A percentile compares a stretch with the other conserved stretches of the same genome.
Conservation (phyloP, 139 green algal species). For the Closterium sp. region DNA sequence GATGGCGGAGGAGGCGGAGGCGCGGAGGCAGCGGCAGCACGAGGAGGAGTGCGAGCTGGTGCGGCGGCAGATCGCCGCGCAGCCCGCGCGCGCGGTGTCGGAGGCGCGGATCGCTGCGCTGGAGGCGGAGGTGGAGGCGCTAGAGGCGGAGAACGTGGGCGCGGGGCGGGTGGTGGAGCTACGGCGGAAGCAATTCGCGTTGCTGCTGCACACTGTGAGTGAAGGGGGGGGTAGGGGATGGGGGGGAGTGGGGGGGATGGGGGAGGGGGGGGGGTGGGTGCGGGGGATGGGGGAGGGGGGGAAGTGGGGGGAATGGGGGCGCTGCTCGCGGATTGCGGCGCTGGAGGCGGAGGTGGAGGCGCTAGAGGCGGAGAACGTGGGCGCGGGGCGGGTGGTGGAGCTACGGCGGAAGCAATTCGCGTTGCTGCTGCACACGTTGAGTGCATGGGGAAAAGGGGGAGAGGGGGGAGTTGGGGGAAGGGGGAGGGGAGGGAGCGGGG, state of each 20-base stretch:
- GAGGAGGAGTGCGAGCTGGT: slow-evolving; percentile 64
- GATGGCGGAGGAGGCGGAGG: slow-evolving; percentile 57
- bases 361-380: too few relatives aligned
- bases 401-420: slow-evolving; percentile 63
- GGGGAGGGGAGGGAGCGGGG: too few relatives aligned
- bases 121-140: slow-evolving; percentile 10
- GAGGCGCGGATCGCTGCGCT: slow-evolving; percentile 53
- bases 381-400: slow-evolving; percentile 17
- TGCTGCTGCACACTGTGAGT: slow-evolving; percentile 65
- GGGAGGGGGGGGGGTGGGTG: too few relatives aligned
- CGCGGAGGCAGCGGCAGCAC: slow-evolving; percentile 56
- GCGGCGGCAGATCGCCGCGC: slow-evolving; percentile 52
- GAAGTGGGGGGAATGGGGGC: too few relatives aligned
- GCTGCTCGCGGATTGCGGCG: too few relatives aligned
- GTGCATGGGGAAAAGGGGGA: neutral
- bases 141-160: slow-evolving; percentile 26
- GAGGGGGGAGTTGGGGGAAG: too few relatives aligned
- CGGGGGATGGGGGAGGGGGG: too few relatives aligned
- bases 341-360: too few relatives aligned
- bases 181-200: slow-evolving; percentile 63
- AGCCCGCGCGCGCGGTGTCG: slow-evolving; percentile 50
- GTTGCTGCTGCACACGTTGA: slow-evolving; percentile 62
- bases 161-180: slow-evolving; percentile 34
- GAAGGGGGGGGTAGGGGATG: too few relatives aligned
- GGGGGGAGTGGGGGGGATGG: too few relatives aligned